Conservation (phyloP, 1,284 basidiomycete species). For the Ceratobasidium sp. region DNA sequence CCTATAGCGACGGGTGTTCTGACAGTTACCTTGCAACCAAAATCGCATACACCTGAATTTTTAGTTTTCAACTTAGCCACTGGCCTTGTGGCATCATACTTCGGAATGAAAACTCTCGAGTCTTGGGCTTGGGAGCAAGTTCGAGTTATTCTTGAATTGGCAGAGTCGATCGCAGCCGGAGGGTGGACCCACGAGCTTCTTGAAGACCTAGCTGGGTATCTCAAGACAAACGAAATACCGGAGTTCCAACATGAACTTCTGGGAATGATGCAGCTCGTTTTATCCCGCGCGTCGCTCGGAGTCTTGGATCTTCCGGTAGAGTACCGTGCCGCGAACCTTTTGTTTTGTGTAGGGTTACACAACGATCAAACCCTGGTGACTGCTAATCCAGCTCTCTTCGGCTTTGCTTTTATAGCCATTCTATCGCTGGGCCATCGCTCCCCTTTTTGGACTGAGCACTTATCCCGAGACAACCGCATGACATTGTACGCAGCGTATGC, state of each 20-base stretch:
- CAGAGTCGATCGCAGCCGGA: background rate
- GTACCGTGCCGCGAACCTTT: background rate
- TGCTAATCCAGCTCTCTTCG: conserved; percentile 9
- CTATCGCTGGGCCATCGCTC: conserved; percentile 13
- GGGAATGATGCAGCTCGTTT: background rate
- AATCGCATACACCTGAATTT: background rate
- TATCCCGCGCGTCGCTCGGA: too few relatives aligned
- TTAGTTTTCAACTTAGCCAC: conserved; percentile 2
- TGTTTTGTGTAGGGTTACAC: background rate
- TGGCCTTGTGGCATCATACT: background rate
- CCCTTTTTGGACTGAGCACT: background rate
- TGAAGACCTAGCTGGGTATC: too few relatives aligned
- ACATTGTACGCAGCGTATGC: background rate
- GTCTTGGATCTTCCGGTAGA: background rate
- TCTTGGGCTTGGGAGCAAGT: conserved; percentile 1
- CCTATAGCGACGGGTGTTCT: background rate
- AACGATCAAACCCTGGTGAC: background rate
- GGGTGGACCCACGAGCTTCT: too few relatives aligned
- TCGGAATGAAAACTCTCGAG: background rate
- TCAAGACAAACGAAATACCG: background rate
- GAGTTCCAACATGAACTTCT: background rate
- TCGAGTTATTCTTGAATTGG: background rate
- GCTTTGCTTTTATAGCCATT: background rate
- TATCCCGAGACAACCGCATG: background rate
- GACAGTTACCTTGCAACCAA: background rate